Evolutionary conservation across 169 alveolate genomes (phyloP), one percentile per base, ranked within the genome.

Genomic region (Cyclospora cayetanensis): DNA sequence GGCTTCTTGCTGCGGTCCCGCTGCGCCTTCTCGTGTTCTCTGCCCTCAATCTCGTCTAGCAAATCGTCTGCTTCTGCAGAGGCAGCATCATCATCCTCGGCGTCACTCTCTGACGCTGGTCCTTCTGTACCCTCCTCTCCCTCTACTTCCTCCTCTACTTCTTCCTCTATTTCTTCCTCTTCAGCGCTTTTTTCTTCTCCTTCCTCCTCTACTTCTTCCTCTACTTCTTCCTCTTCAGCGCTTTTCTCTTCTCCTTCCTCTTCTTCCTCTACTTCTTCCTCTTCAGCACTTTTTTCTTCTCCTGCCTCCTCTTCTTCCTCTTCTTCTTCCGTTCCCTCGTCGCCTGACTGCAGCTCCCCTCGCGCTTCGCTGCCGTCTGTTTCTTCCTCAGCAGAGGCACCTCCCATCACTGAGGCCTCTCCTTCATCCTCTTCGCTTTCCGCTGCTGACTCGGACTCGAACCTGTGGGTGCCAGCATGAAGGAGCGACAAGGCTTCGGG

Each of bases 401-500:
- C 60, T 25, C 41, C 84, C 35, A 12, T n/a, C 15, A 3, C 60
- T 39, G 35, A 34, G 5, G 25, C 52, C 20, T 29, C 20, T 34
- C 41, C 70, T 4, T 4, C n/a, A 4, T 55, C 70, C 27, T 22
- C 25, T 55, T 55, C 63, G 20, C 2, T 12, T n/a, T 72, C 84
- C n/a, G 4, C 60, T 41, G 25, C 84, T 35, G 53, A 52, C 2
- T 34, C 60, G n/a, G n/a, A n/a, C n/a, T n/a, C n/a, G n/a, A n/a
- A n/a, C n/a, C n/a, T n/a, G n/a, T 46, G n/a, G n/a, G n/a, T 15
- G 15, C 60, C 60, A 1, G 20, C 63, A 34, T 72, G 46, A 29
- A 72, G 60, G n/a, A 29, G 63, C 35, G 55, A 52, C 7, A 72
- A 37, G 37, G 84, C 60, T 60, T 72, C 84, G 9, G 84, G 60